Base-by-base conservation (phyloP, 768 basidiomycete genomes). In the Lyophyllum decastes region DNA sequence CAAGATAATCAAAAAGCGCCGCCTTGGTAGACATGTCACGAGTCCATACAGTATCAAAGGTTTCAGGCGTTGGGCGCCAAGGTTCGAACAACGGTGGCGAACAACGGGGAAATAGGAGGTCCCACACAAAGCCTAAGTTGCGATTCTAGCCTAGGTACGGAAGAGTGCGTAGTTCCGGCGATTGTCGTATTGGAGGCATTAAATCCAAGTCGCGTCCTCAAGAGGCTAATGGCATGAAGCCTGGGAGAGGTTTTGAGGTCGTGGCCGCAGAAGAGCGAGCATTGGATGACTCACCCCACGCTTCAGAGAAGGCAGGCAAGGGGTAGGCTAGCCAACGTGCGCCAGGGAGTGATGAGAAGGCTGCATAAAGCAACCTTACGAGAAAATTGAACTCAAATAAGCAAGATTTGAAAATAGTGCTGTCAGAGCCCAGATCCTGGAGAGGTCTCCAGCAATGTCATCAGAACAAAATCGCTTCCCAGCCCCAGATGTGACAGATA, bases 81-180 rank as follows among this genome's bases (percentile, higher is more conserved):
- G 38, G 27, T 33, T 54, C 52, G 9, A 24, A 27, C 30, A 21
- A 45, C 16, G 17, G 5, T 19, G 4, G 26, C 33, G 41, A 25
- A 17, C 22, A 12, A 46, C 17, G 43, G 24, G 46, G n/a, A 26
- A 25, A 54, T 30, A 17, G 21, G 43, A 30, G 7, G 26, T 57
- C 55, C 49, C 55, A 57, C 55, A 57, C 22, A 40, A 50, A 57
- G 55, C 38, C 41, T 57, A 57, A 51, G 30, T 51, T 19, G 16
- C 30, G 11, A 24, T 43, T 2, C 22, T 19, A n/a, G 24, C n/a
- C 26, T 30, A 2, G 40, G 40, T 24, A 24, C 22, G 22, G 44
- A 14, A 10, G 44, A 45, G 2, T 45, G 24, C 9, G 22, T 24
- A 24, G 4, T 45, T 22, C 17, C 25, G 17, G 22, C 9, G 14